These are phyloP conservation scores for Physocladia obscura DNA, from an alignment of 192 early-diverging fungal genomes.

Conservation along the genomic window DNA sequence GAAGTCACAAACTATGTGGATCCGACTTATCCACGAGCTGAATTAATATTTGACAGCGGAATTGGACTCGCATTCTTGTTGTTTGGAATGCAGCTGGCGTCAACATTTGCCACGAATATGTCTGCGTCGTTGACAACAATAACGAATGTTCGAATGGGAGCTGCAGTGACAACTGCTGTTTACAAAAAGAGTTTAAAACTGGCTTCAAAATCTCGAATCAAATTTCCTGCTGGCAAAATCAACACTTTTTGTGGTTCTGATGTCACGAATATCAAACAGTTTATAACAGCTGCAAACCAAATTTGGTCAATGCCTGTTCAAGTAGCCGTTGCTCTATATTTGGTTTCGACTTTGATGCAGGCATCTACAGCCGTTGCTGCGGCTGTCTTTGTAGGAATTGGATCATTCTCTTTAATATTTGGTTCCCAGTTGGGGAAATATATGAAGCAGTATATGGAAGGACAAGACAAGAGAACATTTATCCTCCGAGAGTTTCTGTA, in stretches of 20 bases:
- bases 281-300: background rate
- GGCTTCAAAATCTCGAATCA: background rate
- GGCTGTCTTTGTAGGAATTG: background rate
- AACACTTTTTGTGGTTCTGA: conserved; percentile 5
- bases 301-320: conserved; percentile 9
- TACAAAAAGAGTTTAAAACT: conserved; percentile 12
- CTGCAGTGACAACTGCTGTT: background rate
- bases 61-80: conserved; percentile 5
- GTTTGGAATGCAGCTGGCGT: background rate
- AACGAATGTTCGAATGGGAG: background rate
- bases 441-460: background rate
- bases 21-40: background rate
- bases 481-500: conserved; percentile 21
- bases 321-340: conserved; percentile 1
- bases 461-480: background rate
- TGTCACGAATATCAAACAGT: background rate
- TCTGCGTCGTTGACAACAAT: background rate
- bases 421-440: background rate
- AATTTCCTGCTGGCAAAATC: conserved; percentile 6
- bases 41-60: background rate
- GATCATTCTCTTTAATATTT: background rate
- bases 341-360: background rate
- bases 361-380: background rate
- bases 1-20: background rate
- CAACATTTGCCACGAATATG: background rate